Base-by-base conservation (phyloP, 768 basidiomycete species). In the Serendipita vermifera region DNA sequence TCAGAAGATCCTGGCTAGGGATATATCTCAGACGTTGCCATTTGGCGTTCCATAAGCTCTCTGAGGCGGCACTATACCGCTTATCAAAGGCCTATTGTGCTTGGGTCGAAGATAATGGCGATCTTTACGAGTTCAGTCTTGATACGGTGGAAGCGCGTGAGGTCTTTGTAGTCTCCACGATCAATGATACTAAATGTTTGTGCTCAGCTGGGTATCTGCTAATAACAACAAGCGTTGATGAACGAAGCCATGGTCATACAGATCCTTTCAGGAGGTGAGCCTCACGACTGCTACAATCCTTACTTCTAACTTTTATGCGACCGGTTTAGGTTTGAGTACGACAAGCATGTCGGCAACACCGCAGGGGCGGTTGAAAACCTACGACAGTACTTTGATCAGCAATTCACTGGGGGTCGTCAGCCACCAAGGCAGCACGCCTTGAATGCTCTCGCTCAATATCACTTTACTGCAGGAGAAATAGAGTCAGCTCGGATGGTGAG, bases 341-440 rank as follows among this genome's bases (percentile, higher is more conserved):
- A 51, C 27, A 15, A 22, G 2, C 46, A 51, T 26, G 29, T 51
- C 29, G 46, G 46, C 9, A 31, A 51, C 24, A n/a, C 32, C 7
- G 22, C 46, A 9, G 46, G 46, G 32, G 46, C 46, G 7, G 46
- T 51, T 15, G 46, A 51, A 9, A 51, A 51, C 27, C 46, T 51
- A n/a, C 46, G 46, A 29, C 46, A 31, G 5, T 51, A 51, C 22
- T 51, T 51, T 27, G 46, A 51, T 31, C 46, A 51, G 32, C 17
- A 31, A 29, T 51, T 51, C 46, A 51, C 46, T 7, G 24, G n/a
- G n/a, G 46, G 46, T 15, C 17, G 27, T 2, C 46, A 51, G 24
- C 46, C 46, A 24, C 46, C 46, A 15, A 20, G 46, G 7, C 46
- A 51, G 17, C 46, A 51, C 46, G 46, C 27, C 32, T n/a, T 51